Base-by-base conservation (phyloP, 345 rosid species). In the Corchorus olitorius region DNA sequence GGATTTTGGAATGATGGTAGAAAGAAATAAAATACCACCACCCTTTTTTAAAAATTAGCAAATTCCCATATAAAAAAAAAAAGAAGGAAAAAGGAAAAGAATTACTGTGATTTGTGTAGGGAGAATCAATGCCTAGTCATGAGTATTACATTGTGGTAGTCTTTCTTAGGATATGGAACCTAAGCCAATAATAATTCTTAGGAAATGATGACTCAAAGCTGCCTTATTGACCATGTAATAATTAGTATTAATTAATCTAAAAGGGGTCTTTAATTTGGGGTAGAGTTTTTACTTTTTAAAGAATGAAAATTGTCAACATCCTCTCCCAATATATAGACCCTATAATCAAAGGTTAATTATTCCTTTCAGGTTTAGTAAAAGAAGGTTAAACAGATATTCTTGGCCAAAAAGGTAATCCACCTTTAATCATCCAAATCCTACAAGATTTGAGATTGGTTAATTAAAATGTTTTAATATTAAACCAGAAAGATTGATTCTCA, bases 361-460 rank as follows among this genome's bases (percentile, higher is more conserved):
- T 76, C 43, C 35, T 12, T 64, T 49, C 54, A 37, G 54, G 43
- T 50, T 3, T 39, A 80, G 79, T 70, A 72, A 75, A 22, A 41
- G 54, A 75, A 22, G 50, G 65, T 22, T 56, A 65, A 55, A 79
- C 1, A 43, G 0, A 4, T 75, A 62, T 75, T 75, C n/a, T 61
- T 66, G 27, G 65, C 15, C 52, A 12, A 76, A 65, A 76, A 58
- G 68, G 69, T 50, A 17, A 76, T 65, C 80, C 9, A 72, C 73
- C 83, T 72, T 65, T 76, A 52, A 27, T 14, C 11, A 76, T 50
- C 77, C 83, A 80, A 72, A 76, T 80, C 83, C 73, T 35, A 11
- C 48, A 80, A 79, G 79, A 80, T 76, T 76, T 76, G 79, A 65
- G 68, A 71, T 65, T 63, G 76, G 62, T 75, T 76, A 27, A 64